Conservation (phyloP, 805 yeast species). For the Torulaspora delbrueckii region DNA sequence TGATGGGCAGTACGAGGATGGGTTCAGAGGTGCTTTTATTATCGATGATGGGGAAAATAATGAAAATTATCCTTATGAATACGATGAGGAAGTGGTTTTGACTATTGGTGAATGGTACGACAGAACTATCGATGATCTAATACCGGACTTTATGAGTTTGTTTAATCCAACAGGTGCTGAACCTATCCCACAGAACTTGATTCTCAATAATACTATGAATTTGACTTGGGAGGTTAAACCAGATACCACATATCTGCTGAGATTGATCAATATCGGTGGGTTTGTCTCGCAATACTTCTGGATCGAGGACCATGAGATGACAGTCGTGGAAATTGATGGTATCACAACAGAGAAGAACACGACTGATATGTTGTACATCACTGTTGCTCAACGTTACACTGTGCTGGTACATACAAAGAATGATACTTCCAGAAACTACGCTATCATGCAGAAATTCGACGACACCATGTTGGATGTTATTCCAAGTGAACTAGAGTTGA, state of each 20-base stretch:
- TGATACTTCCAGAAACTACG: constrained; percentile 59
- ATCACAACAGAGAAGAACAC: constrained; percentile 69
- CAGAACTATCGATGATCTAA: constrained; percentile 44
- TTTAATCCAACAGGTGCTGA: constrained; percentile 98
- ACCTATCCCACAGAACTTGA: constrained; percentile 80
- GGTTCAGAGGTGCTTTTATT: constrained; percentile 75
- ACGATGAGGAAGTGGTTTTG: constrained; percentile 72
- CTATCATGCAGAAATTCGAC: constrained; percentile 79
- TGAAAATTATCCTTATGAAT: constrained; percentile 58
- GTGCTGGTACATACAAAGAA: constrained; percentile 71
- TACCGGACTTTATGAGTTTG: constrained; percentile 53
- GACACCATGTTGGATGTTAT: constrained; percentile 72
- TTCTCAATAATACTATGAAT: constrained; percentile 78
- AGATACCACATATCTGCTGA: constrained; percentile 73
- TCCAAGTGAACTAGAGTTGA: constrained; percentile 61
- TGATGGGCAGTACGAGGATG: constrained; percentile 87
- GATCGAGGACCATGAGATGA: constrained; percentile 82
- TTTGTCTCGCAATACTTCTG: constrained; percentile 85
- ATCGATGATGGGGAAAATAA: constrained; percentile 57
- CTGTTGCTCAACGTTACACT: constrained; percentile 90
- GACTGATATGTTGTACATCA: constrained; percentile 67
- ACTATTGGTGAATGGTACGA: constrained; percentile 89
- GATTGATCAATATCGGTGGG: constrained; percentile 83
- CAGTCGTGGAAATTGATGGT: constrained; percentile 91
- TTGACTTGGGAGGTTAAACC: constrained; percentile 78